phyloP scores from a whole-genome alignment of 768 basidiomycete species.

The Psilocybe subaeruginosa region DNA sequence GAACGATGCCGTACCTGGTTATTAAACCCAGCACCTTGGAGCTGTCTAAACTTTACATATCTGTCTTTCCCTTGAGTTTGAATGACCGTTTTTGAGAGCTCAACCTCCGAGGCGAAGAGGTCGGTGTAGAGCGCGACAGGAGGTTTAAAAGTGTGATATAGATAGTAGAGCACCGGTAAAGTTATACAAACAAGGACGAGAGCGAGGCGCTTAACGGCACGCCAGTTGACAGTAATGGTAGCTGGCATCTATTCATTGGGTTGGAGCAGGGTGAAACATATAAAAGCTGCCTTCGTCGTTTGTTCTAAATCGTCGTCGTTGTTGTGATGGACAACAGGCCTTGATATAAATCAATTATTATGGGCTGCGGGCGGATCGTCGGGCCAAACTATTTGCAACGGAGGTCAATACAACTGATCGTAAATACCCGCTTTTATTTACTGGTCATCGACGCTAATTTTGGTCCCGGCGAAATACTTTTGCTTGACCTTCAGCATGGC shows the following conservation, averaged over 20 bases:
- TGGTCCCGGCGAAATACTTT: not conserved
- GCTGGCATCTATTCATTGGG: constrained; percentile 7
- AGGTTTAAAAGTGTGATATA: constrained; percentile 37
- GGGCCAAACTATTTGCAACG: not conserved
- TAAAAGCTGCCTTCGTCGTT: too few species aligned
- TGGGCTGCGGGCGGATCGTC: not conserved
- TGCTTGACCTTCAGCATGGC: constrained; percentile 7
- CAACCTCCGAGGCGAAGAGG: constrained; percentile 31
- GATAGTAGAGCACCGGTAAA: constrained; percentile 29
- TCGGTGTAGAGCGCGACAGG: constrained; percentile 40
- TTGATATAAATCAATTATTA: not conserved
- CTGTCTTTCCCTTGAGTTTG: constrained; percentile 30
- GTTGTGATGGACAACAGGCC: not conserved
- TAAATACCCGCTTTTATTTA: not conserved
- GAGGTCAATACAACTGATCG: not conserved
- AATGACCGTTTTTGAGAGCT: constrained; percentile 30
- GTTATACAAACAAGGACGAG: constrained; percentile 15
- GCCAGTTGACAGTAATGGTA: constrained; percentile 19
- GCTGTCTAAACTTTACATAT: constrained; percentile 47
- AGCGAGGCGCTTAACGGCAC: constrained; percentile 19
- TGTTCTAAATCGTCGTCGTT: not conserved
- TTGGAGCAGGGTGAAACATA: not conserved
- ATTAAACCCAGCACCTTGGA: constrained; percentile 52
- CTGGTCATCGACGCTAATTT: not conserved
- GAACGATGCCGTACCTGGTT: constrained; percentile 37